phyloP scores from a whole-genome alignment of 1,139 yeast genomes.

The Saccharomyces hybrid region DNA sequence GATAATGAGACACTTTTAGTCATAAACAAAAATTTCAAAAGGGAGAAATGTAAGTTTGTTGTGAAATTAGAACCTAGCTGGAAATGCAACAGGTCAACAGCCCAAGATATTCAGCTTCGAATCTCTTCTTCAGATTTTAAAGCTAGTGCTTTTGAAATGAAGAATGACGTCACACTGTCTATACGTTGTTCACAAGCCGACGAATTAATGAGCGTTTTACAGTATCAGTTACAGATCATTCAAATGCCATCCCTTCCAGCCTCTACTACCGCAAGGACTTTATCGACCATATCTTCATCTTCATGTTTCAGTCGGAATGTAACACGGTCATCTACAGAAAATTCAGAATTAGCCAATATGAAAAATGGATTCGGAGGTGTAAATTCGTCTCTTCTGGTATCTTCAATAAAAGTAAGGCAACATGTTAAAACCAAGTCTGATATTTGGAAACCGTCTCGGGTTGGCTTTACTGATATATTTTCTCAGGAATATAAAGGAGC shows the following conservation, averaged over 20 bases:
- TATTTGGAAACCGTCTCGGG: conserved; percentile 15
- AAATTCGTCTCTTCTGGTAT: conserved; percentile 12
- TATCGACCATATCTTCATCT: conserved; percentile 15
- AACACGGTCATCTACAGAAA: conserved; percentile 14
- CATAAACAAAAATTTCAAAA: conserved; percentile 56
- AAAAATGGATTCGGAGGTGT: conserved; percentile 4
- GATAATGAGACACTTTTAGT: conserved; percentile 81
- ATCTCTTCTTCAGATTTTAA: conserved; percentile 17
- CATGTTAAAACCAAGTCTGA: conserved; percentile 11
- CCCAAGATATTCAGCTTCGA: conserved; percentile 30
- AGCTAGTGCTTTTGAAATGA: conserved; percentile 8
- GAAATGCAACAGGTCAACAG: conserved; percentile 27
- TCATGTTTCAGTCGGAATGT: conserved; percentile 10
- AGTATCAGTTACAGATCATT: conserved; percentile 18
- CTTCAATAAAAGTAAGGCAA: conserved; percentile 16
- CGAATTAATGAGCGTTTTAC: conserved; percentile 16
- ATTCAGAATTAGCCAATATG: conserved; percentile 9
- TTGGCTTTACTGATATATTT: conserved; percentile 17
- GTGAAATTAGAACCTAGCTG: conserved; percentile 19
- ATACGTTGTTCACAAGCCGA: conserved; percentile 21
- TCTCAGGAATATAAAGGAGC: conserved; percentile 16
- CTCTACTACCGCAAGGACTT: conserved; percentile 13
- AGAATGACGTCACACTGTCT: conserved; percentile 9
- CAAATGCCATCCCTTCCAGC: conserved; percentile 9
- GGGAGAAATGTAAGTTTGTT: conserved; percentile 12